phyloP scores from a whole-genome alignment of 768 basidiomycete genomes.

The Clathrus columnatus region DNA sequence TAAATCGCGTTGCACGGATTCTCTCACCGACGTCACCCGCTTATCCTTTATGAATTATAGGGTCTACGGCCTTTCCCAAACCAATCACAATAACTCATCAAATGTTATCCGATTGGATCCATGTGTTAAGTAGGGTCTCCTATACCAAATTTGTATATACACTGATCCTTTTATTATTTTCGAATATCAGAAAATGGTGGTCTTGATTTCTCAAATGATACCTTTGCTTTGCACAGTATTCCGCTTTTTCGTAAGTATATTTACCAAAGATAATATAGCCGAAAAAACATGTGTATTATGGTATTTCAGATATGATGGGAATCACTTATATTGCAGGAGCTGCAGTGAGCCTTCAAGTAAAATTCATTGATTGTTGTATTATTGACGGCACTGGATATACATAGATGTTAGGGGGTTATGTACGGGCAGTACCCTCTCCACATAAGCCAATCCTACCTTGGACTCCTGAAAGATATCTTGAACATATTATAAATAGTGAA shows the following conservation, averaged over 20 bases:
- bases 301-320: neutral
- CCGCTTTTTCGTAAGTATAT: neutral
- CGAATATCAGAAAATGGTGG: neutral
- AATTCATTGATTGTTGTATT: neutral
- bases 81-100: constrained; percentile 7
- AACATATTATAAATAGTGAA: constrained; percentile 1
- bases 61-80: constrained; percentile 15
- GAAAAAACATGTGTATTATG: neutral
- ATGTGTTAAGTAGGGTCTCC: constrained; percentile 2
- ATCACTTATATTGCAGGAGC: neutral
- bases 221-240: neutral
- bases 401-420: neutral
- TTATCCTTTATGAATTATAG: constrained; percentile 1
- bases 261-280: neutral
- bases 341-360: neutral
- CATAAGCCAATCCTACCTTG: neutral
- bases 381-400: constrained; percentile 3
- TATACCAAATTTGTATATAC: neutral
- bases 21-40: too few relatives aligned
- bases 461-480: constrained; percentile 12
- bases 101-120: neutral
- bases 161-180: neutral
- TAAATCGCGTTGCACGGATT: too few relatives aligned
- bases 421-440: constrained; percentile 13
- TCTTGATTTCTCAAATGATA: neutral